Evolutionary conservation across 345 rosid genomes (phyloP), one percentile per base, ranked within the genome.

Genomic region (Rhizophora mangle): DNA sequence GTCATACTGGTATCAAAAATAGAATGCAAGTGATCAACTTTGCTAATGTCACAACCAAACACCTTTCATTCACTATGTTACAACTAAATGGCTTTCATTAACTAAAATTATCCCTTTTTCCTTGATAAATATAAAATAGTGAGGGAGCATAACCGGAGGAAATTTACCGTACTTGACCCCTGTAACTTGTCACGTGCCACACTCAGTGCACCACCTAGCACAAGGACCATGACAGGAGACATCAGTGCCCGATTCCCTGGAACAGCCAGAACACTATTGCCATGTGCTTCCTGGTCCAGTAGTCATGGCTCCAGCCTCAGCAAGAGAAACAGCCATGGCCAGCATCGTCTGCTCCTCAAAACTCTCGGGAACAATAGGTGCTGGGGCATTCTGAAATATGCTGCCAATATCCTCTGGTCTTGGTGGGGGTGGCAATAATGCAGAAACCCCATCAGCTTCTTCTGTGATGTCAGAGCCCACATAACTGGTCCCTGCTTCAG

Each of bases 301-400:
- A 36, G 87, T 73, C 66, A 82, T 49, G 20, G 89, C 80, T 76
- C 84, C 85, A 70, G 92, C 93, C 74, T 92, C 96, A n/a, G 96
- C 96, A 29, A 92, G 82, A 79, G 99, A 90, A 64, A 87, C 88
- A 31, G 99, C 92, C 97, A 88, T 86, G 39, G 97, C 96, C 71
- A 95, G 72, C 96, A 92, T 88, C 96, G 92, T 92, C 80, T 92
- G 96, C 71, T 95, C 99, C 82, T 95, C 99, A 58, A 80, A 95
- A 81, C 83, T 92, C 83, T 89, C 96, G 8, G 96, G 97, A 62
- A 87, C 73, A 19, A 91, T 79, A 37, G 93, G 85, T 36, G 72
- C 86, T 5, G 84, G 74, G 54, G 74, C 37, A 68, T 62, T 79
- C 47, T 72, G 80, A 39, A 80, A 78, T 61, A 69, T 65, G 31